Base-by-base conservation (phyloP, 169 alveolate genomes). In the Plasmodium fragile region DNA sequence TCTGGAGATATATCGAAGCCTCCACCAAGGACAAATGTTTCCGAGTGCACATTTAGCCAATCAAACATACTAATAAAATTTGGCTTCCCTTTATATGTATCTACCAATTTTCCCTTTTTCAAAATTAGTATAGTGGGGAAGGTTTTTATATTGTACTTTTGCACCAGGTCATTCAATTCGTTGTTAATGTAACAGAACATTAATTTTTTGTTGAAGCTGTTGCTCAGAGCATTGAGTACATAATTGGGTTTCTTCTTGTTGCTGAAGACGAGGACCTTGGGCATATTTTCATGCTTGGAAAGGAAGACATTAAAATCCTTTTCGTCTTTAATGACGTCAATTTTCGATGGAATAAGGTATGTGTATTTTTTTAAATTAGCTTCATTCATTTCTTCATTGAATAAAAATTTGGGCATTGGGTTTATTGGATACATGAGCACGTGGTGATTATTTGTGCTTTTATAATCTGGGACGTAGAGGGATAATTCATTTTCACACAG, bases 21-120 rank as follows among this genome's bases (percentile, higher is more conserved):
- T 10, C 99, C 99, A 49, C 99, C 99, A 77, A 97, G 96, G 32
- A 98, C 99, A 97, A 98, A 99, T 5, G 99, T 98, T 92, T 99
- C 99, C 52, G 99, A 95, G 93, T 97, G 97, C 18, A 99, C 97
- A 92, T 99, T 99, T 11, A 99, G 98, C 98, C 98, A 99, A 82
- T 99, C 99, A 83, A 97, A 98, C 94, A 99, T 95, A 36, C 94
- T 95, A 70, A 94, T 91, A 91, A 95, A 99, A 65, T 97, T 97
- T 77, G 97, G 95, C 52, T 97, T 98, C 36, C 99, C 99, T 28
- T 95, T 97, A 95, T 97, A 99, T 16, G 95, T 94, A 89, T 95
- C 96, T 71, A 96, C 97, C 55, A 96, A 96, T 71, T 97, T 97
- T 52, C 95, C 95, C 73, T 97, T 95, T 55, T 98, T 97, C 39